Conservation (phyloP, 345 rosid species). For the Raphanus sativus region DNA sequence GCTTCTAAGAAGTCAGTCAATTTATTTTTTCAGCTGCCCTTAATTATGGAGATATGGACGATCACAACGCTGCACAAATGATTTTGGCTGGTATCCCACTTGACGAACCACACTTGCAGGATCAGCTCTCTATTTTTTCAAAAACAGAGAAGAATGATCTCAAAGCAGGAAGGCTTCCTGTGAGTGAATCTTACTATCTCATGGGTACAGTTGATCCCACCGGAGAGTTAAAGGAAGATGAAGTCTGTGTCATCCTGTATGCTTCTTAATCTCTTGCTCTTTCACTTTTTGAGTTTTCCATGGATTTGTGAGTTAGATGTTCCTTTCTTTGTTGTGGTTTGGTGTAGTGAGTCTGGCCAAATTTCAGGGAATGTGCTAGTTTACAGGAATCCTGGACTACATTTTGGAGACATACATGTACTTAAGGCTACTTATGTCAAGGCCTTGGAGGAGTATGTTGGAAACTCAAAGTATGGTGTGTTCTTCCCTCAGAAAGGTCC, state of each 20-base stretch:
- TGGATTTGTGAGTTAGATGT: not conserved
- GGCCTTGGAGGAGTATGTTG: conserved; percentile 52
- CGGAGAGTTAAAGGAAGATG: conserved; percentile 50
- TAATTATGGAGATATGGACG: conserved; percentile 55
- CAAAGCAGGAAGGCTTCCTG: conserved; percentile 57
- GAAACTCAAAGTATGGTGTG: conserved; percentile 72
- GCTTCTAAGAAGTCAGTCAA: conserved; percentile 2
- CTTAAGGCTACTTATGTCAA: conserved; percentile 59
- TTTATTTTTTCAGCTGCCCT: conserved; percentile 44
- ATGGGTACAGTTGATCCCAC: conserved; percentile 93
- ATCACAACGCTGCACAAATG: conserved; percentile 46
- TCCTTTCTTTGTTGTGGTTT: conserved; percentile 4
- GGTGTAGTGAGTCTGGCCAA: conserved; percentile 63
- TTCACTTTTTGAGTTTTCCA: conserved; percentile 1
- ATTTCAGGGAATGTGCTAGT: conserved; percentile 77
- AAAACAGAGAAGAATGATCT: conserved; percentile 53
- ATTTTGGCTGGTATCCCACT: conserved; percentile 67
- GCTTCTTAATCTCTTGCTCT: conserved; percentile 22
- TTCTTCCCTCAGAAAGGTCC: conserved; percentile 67
- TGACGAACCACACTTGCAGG: conserved; percentile 60
- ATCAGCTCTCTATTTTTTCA: conserved; percentile 39
- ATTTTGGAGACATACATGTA: conserved; percentile 76
- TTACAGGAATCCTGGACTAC: conserved; percentile 75
- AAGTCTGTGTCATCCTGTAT: conserved; percentile 83
- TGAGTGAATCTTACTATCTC: conserved; percentile 66